Conservation (phyloP, 805 yeast genomes). For the Candida berthetii region DNA sequence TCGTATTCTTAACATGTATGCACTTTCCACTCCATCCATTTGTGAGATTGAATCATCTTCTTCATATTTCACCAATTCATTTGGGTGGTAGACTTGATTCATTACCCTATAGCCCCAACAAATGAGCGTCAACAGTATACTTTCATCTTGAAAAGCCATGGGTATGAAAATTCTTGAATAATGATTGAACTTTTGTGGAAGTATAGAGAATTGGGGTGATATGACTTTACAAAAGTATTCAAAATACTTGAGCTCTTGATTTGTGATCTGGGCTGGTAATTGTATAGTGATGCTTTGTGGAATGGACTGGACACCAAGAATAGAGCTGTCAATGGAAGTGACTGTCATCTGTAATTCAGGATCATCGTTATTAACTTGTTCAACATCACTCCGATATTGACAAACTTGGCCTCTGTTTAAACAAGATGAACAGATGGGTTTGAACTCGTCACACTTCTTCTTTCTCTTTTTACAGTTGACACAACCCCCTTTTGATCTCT, state of each 20-base stretch:
- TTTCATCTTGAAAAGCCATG: slow-evolving; percentile 34
- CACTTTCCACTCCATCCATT: neutral
- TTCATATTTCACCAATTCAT: slow-evolving; percentile 10
- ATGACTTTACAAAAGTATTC: slow-evolving; percentile 38
- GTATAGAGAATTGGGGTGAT: slow-evolving; percentile 32
- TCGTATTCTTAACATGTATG: neutral
- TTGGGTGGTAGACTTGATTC: slow-evolving; percentile 6
- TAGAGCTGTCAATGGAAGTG: slow-evolving; percentile 8
- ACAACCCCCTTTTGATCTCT: slow-evolving; percentile 32
- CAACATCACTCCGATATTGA: slow-evolving; percentile 8
- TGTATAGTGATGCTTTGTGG: slow-evolving; percentile 9
- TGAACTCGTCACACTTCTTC: slow-evolving; percentile 43
- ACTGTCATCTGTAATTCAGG: slow-evolving; percentile 11
- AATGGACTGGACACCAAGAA: slow-evolving; percentile 6
- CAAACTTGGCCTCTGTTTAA: slow-evolving; percentile 23
- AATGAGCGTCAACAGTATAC: slow-evolving; percentile 38
- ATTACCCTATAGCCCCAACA: slow-evolving; percentile 43
- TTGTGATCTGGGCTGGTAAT: slow-evolving; percentile 25
- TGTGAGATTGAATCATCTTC: too few species aligned
- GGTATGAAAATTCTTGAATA: slow-evolving; percentile 38
- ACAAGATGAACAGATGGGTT: slow-evolving; percentile 41
- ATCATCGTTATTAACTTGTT: slow-evolving; percentile 3
- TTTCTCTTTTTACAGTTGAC: slow-evolving; percentile 34
- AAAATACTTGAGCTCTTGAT: slow-evolving; percentile 30
- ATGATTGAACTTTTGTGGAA: slow-evolving; percentile 36